These are phyloP conservation scores for Byssochlamys sp. DNA, from an alignment of 2,329 filamentous ascomycete genomes.

Conservation along the genomic window DNA sequence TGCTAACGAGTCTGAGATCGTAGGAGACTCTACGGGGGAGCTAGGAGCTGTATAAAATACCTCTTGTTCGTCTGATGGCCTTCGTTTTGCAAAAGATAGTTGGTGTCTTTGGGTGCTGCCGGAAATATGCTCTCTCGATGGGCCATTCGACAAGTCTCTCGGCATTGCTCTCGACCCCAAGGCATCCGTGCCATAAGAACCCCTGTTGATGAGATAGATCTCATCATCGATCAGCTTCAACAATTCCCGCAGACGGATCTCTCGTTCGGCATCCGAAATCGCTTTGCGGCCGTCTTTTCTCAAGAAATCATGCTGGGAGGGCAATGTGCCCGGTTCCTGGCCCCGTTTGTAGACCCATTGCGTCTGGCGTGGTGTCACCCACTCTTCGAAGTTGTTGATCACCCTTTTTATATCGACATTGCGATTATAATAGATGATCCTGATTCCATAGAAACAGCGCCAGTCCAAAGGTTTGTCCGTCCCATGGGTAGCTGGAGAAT, in stretches of 20 bases:
- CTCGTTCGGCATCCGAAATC: slow-evolving; percentile 13
- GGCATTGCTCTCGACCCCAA: slow-evolving; percentile 2
- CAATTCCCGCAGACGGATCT: slow-evolving; percentile 19
- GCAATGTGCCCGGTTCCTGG: slow-evolving; percentile 18
- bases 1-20: slow-evolving; percentile 7
- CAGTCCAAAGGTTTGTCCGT: slow-evolving; percentile 11
- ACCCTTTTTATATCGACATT: slow-evolving; percentile 13
- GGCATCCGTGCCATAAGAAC: slow-evolving; percentile 8
- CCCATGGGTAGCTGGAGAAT: slow-evolving; percentile 10
- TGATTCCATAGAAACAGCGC: slow-evolving; percentile 19
- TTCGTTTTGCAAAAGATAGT: slow-evolving; percentile 8
- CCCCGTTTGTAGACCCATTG: slow-evolving; percentile 17
- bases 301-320: slow-evolving; percentile 11
- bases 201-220: slow-evolving; percentile 18
- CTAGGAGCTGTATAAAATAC: slow-evolving; percentile 19
- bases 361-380: slow-evolving; percentile 12
- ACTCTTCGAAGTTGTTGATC: slow-evolving; percentile 24
- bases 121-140: slow-evolving; percentile 6
- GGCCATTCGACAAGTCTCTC: slow-evolving; percentile 7
- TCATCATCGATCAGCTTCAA: slow-evolving; percentile 22
- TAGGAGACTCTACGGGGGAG: slow-evolving; percentile 9
- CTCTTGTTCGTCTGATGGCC: slow-evolving; percentile 10
- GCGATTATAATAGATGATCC: slow-evolving; percentile 21
- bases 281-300: slow-evolving; percentile 6
- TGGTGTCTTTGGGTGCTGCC: slow-evolving; percentile 2